These are phyloP conservation scores for Pleurotus citrinopileatus DNA, from an alignment of 768 basidiomycete genomes.

Conservation along the genomic window DNA sequence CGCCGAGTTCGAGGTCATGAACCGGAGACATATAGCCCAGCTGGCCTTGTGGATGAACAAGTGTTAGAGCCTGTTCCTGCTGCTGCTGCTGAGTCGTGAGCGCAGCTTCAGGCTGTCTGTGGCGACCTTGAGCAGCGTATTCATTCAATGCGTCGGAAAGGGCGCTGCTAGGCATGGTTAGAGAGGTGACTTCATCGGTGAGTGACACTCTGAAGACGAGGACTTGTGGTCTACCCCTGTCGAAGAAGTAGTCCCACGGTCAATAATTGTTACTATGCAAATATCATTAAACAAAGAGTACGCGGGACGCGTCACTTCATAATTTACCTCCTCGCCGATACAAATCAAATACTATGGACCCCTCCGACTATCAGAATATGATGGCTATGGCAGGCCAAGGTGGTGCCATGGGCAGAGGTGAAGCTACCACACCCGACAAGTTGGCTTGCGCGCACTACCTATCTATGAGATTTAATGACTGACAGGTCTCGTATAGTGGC, in stretches of 20 bases:
- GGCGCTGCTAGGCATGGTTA: conserved; percentile 63
- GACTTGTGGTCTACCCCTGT: no score
- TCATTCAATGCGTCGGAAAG: conserved; percentile 80
- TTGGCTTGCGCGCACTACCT: conserved; percentile 26
- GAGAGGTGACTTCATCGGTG: neutral
- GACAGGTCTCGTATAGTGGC: conserved; percentile 62
- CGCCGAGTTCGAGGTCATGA: conserved; percentile 59
- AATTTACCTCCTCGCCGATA: conserved; percentile 13
- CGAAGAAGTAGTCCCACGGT: no score
- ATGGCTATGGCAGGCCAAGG: conserved; percentile 46
- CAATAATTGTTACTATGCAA: neutral
- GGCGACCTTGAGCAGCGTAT: conserved; percentile 44
- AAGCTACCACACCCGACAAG: conserved; percentile 73
- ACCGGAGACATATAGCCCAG: conserved; percentile 32
- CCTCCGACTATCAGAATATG: conserved; percentile 42
- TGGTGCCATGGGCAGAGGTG: conserved; percentile 38
- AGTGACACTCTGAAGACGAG: conserved; percentile 14
- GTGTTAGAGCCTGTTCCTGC: conserved; percentile 20
- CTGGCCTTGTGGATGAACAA: conserved; percentile 19
- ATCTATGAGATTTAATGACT: neutral
- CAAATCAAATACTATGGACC: conserved; percentile 42
- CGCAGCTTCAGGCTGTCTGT: conserved; percentile 19
- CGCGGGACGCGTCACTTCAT: conserved; percentile 43
- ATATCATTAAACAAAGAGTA: conserved; percentile 11
- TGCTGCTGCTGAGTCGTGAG: conserved; percentile 15